These are phyloP conservation scores for Blastomyces emzantsi DNA, from an alignment of 2,329 filamentous ascomycete genomes.

Conservation along the genomic window DNA sequence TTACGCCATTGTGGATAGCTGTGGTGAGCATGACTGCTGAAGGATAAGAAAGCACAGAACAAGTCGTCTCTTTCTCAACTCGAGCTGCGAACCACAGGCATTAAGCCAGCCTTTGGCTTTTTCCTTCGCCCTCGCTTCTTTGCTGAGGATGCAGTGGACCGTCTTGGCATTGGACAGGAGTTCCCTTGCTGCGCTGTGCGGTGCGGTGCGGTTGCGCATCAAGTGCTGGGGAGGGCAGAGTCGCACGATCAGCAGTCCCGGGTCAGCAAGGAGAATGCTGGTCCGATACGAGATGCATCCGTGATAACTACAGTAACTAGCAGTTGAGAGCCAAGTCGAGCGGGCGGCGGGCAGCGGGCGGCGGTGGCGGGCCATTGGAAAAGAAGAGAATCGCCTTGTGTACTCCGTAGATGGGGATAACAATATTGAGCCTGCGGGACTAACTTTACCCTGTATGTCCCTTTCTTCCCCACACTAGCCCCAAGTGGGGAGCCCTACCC, in stretches of 20 bases:
- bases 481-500: not conserved
- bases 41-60: constrained; percentile 2
- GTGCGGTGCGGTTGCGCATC: not conserved
- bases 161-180: constrained; percentile 5
- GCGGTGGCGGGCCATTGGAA: not conserved
- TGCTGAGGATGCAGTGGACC: not conserved
- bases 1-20: constrained; percentile 11
- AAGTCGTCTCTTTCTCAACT: constrained; percentile 8
- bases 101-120: constrained; percentile 6
- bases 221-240: not conserved
- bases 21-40: constrained; percentile 12
- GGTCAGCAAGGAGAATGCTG: constrained; percentile 4
- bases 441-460: too few species aligned
- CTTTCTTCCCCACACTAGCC: not conserved
- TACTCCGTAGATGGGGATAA: too few species aligned
- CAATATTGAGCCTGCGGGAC: too few species aligned
- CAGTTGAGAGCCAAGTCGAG: too few species aligned
- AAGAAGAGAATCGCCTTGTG: not conserved
- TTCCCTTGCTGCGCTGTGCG: not conserved
- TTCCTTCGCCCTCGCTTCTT: not conserved
- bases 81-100: constrained; percentile 5
- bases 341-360: too few species aligned
- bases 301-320: not conserved
- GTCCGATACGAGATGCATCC: constrained; percentile 1
- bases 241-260: constrained; percentile 7